Conservation (phyloP, 306 rosid genomes). For the Abrus precatorius region DNA sequence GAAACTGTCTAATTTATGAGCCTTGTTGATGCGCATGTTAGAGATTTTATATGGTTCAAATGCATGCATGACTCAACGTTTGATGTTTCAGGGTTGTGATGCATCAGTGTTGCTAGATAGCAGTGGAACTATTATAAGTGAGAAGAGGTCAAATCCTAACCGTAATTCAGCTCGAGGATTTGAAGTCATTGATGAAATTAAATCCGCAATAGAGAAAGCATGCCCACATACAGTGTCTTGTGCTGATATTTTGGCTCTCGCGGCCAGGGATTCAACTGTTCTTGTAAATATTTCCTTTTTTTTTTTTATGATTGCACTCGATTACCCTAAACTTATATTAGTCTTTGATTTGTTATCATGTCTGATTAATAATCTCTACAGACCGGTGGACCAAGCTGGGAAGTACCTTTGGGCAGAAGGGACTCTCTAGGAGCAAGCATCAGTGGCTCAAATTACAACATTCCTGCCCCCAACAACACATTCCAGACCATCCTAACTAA, state of each 20-base stretch:
- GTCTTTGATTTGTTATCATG: not conserved
- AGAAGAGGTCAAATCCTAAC: constrained; percentile 87
- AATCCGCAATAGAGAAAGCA: constrained; percentile 84
- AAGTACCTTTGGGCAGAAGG: constrained; percentile 86
- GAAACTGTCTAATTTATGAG: not conserved
- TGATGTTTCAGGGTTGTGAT: constrained; percentile 86
- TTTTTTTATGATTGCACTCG: constrained; percentile 4
- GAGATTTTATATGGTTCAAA: constrained; percentile 3
- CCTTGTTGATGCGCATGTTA: not conserved
- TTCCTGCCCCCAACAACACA: constrained; percentile 98
- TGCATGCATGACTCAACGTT: constrained; percentile 27
- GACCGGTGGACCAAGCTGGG: constrained; percentile 93
- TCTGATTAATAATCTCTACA: constrained; percentile 48
- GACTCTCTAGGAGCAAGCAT: constrained; percentile 84
- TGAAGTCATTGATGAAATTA: constrained; percentile 85
- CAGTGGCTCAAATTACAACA: constrained; percentile 93
- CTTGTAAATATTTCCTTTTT: constrained; percentile 56
- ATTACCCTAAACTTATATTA: constrained; percentile 8
- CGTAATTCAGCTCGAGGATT: constrained; percentile 82
- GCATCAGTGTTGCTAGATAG: constrained; percentile 84
- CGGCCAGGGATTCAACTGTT: constrained; percentile 93
- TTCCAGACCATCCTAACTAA: constrained; percentile 87
- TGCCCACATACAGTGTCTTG: constrained; percentile 90
- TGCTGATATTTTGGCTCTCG: constrained; percentile 86
- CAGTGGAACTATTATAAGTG: constrained; percentile 71